These are phyloP conservation scores for Fusarium piperis DNA, from an alignment of 2,329 filamentous ascomycete species.

Conservation along the genomic window DNA sequence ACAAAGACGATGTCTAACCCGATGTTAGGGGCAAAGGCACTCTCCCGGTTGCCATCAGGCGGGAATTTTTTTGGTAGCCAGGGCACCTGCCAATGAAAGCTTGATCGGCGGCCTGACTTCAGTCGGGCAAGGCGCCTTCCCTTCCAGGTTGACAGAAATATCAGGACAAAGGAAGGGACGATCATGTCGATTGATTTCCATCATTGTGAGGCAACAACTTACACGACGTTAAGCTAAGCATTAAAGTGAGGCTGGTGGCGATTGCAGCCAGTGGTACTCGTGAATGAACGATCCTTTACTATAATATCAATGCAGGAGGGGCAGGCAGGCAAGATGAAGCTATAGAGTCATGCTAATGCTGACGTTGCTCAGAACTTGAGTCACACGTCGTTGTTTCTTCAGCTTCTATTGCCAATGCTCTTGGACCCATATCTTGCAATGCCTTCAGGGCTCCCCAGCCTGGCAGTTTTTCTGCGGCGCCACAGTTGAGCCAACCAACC, in stretches of 20 bases:
- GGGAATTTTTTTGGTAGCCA: conserved; percentile 37
- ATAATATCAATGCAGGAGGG: background rate
- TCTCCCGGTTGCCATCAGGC: conserved; percentile 33
- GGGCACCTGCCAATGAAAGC: conserved; percentile 27
- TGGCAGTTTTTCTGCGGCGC: conserved; percentile 1
- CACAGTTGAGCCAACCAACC: background rate
- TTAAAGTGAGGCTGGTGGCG: conserved; percentile 4
- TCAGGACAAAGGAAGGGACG: background rate
- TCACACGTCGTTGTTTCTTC: background rate
- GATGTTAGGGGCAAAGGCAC: conserved; percentile 9
- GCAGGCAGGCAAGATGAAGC: background rate
- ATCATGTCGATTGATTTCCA: background rate
- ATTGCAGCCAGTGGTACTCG: background rate
- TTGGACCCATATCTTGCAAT: background rate
- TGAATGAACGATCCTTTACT: background rate
- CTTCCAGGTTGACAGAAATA: background rate
- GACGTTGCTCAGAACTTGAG: background rate
- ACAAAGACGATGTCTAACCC: background rate
- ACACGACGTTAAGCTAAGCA: background rate
- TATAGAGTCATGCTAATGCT: background rate
- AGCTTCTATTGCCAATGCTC: background rate
- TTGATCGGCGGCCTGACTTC: conserved; percentile 17
- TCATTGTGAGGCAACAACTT: background rate
- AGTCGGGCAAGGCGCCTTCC: conserved; percentile 21
- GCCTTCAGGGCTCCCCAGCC: background rate